These are phyloP conservation scores for Silene latifolia DNA, from an alignment of 148 eudicot genomes.

Conservation along the genomic window DNA sequence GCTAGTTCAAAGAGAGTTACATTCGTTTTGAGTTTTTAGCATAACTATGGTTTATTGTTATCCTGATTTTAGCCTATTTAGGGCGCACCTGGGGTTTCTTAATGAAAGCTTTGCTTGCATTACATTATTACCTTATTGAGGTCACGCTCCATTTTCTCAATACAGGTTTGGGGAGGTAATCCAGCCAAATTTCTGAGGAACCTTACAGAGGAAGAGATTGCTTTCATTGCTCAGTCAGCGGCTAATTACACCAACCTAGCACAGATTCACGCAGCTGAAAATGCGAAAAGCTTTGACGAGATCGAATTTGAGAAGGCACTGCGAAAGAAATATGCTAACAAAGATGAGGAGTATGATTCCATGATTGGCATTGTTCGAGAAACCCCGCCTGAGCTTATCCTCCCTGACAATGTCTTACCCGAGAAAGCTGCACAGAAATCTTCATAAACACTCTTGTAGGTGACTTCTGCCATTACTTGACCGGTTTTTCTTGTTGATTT, in stretches of 20 bases:
- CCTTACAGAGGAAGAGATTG: slow-evolving; percentile 81
- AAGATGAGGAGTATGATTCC: slow-evolving; percentile 72
- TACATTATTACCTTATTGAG: too few relatives aligned
- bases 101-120: too few relatives aligned
- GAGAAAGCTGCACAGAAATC: slow-evolving; percentile 47
- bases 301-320: slow-evolving; percentile 69
- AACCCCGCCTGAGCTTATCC: slow-evolving; percentile 60
- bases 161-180: slow-evolving; percentile 61
- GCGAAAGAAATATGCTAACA: slow-evolving; percentile 60
- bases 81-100: too few relatives aligned
- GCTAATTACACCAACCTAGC: slow-evolving; percentile 65
- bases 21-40: too few relatives aligned
- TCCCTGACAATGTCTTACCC: slow-evolving; percentile 51
- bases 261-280: slow-evolving; percentile 77
- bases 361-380: slow-evolving; percentile 55
- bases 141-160: too few relatives aligned
- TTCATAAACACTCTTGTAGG: slow-evolving; percentile 25
- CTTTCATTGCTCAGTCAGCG: slow-evolving; percentile 81
- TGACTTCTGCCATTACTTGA: too few relatives aligned
- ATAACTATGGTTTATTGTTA: too few relatives aligned
- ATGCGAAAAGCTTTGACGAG: slow-evolving; percentile 69
- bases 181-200: slow-evolving; percentile 90
- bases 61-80: too few relatives aligned
- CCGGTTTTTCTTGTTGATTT: too few relatives aligned
- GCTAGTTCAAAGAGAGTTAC: too few relatives aligned